phyloP scores from a whole-genome alignment of 768 basidiomycete species.

The Thelephora ganbajun region DNA sequence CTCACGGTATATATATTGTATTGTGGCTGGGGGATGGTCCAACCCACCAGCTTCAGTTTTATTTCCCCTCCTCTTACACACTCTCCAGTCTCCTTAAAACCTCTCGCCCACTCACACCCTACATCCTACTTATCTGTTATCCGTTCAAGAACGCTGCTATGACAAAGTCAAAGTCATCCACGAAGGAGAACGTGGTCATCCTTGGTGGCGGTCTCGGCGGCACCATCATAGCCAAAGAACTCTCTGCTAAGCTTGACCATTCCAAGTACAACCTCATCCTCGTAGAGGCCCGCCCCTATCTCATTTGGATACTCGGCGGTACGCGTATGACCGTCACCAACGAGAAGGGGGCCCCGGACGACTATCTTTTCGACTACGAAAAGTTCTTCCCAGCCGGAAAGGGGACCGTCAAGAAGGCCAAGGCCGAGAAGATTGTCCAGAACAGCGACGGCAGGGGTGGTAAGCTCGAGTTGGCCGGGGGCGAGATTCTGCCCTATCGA shows the following conservation, averaged over 20 bases:
- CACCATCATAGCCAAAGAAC: slow-evolving; percentile 25
- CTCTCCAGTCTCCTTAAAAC: too few relatives aligned
- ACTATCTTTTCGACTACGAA: slow-evolving; percentile 34
- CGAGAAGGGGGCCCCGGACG: slow-evolving; percentile 26
- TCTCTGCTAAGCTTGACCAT: slow-evolving; percentile 36
- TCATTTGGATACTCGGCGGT: slow-evolving; percentile 31
- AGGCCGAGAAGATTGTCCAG: slow-evolving; percentile 23
- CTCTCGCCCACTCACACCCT: too few relatives aligned
- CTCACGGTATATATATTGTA: too few relatives aligned
- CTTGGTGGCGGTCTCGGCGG: slow-evolving; percentile 48
- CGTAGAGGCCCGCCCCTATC: slow-evolving; percentile 36
- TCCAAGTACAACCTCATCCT: slow-evolving; percentile 37
- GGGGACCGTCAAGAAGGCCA: slow-evolving; percentile 22
- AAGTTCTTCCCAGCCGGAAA: slow-evolving; percentile 33
- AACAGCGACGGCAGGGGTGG: slow-evolving; percentile 21
- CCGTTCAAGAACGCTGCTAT: too few relatives aligned
- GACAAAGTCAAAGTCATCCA: background rate
- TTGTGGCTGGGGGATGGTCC: background rate
- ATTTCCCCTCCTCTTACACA: too few relatives aligned
- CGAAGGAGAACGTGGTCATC: slow-evolving; percentile 25
- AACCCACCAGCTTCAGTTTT: too few relatives aligned
- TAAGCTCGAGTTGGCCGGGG: slow-evolving; percentile 34
- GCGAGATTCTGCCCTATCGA: slow-evolving; percentile 33
- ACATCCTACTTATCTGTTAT: too few relatives aligned
- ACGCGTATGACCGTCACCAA: slow-evolving; percentile 39